A percentile compares a stretch with the other conserved stretches of the same genome.
These are phyloP conservation scores for Penicillium vulpinum DNA, from an alignment of 2,329 filamentous ascomycete genomes.

Conservation along the genomic window DNA sequence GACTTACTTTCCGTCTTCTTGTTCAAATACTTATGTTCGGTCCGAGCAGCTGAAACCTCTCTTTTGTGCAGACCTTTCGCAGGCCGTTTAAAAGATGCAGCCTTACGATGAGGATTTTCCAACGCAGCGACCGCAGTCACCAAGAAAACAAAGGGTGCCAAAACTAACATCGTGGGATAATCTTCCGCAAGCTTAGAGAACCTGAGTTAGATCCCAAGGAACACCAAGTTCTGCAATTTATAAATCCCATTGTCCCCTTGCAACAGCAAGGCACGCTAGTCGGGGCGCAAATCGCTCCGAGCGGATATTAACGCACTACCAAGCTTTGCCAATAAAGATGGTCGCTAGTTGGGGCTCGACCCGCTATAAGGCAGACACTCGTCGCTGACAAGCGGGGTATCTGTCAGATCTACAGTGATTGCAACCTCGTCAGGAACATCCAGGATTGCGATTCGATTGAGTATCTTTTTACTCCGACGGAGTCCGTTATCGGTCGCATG, in stretches of 20 bases:
- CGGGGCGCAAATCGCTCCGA: too few species aligned
- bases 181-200: not conserved
- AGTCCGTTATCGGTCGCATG: not conserved
- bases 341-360: not conserved
- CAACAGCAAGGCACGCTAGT: too few species aligned
- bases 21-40: constrained; percentile 14
- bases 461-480: constrained; percentile 1
- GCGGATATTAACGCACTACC: not conserved
- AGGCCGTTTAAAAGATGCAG: not conserved
- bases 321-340: constrained; percentile 3
- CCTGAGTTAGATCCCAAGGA: rapidly evolving
- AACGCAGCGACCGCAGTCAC: constrained; percentile 14
- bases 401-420: constrained; percentile 8
- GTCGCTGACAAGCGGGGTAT: not conserved
- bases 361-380: constrained; percentile 5
- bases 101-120: constrained; percentile 24
- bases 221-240: not conserved
- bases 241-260: not conserved
- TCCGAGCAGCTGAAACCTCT: not conserved
- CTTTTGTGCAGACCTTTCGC: constrained; percentile 1
- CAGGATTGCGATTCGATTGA: constrained; percentile 16
- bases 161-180: constrained; percentile 9
- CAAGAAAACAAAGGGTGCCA: constrained; percentile 5
- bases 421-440: constrained; percentile 17
- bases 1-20: constrained; percentile 16